Conservation (phyloP, 1,284 basidiomycete species). For the Xerocomus minutiporus region DNA sequence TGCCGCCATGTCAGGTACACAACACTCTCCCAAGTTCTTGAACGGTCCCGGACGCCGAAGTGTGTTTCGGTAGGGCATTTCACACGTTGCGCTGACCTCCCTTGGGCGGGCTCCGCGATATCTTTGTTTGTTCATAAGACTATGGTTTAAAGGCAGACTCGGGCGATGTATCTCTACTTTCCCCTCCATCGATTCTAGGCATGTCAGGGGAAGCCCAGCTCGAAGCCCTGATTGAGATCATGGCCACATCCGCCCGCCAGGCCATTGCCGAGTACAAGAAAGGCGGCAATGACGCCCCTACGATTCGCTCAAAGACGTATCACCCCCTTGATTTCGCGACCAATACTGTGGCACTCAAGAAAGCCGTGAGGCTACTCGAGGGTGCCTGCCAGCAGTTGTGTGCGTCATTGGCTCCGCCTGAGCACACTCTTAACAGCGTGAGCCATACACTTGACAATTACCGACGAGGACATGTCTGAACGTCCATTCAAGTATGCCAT, state of each 20-base stretch:
- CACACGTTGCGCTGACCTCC: neutral
- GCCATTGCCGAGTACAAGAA: neutral
- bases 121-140: neutral
- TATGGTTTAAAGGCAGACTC: neutral
- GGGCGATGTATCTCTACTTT: neutral
- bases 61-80: no score
- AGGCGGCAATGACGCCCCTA: neutral
- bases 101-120: neutral
- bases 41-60: no score
- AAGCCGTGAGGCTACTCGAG: neutral
- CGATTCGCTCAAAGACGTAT: neutral
- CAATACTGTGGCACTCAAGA: neutral
- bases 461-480: no score
- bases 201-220: neutral
- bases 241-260: neutral
- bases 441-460: no score
- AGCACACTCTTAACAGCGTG: no score
- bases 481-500: no score
- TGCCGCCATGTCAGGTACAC: no score
- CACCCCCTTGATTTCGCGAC: neutral
- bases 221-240: neutral
- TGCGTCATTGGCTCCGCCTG: no score
- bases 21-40: no score
- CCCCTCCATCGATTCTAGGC: neutral
- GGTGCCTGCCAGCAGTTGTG: no score